phyloP scores from a whole-genome alignment of 371 early-diverging fungal genomes.

The Coemansia sp. region DNA sequence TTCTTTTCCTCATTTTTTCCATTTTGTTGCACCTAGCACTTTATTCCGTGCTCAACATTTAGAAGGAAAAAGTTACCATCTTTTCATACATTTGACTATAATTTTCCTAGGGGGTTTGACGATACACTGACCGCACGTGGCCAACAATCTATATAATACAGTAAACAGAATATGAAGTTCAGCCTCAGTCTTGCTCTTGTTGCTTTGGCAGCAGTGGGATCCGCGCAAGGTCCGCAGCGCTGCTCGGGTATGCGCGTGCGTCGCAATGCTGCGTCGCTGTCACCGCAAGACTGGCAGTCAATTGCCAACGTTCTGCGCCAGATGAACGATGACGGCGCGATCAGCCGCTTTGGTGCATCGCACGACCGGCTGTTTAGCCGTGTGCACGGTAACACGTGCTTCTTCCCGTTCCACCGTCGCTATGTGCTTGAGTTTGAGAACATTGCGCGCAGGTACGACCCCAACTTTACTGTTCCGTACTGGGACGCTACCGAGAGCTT shows the following conservation, averaged over 20 bases:
- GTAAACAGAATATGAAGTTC: slow-evolving; percentile 23
- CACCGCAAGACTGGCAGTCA: slow-evolving; percentile 44
- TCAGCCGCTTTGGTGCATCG: slow-evolving; percentile 33
- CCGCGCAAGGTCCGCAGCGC: slow-evolving; percentile 19
- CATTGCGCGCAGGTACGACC: slow-evolving; percentile 49
- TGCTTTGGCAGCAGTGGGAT: slow-evolving; percentile 24
- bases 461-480: slow-evolving; percentile 56
- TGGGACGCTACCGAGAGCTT: slow-evolving; percentile 52
- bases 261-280: slow-evolving; percentile 52
- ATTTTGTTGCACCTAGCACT: neutral
- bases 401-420: slow-evolving; percentile 55
- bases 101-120: neutral
- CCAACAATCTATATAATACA: neutral
- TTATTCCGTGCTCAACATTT: neutral
- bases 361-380: slow-evolving; percentile 34
- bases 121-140: neutral
- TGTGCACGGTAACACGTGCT: slow-evolving; percentile 40
- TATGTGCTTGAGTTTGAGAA: slow-evolving; percentile 50
- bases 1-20: neutral
- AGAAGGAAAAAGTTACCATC: neutral
- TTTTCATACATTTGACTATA: neutral
- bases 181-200: slow-evolving; percentile 22
- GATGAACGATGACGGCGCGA: slow-evolving; percentile 50
- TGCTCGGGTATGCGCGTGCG: slow-evolving; percentile 36
- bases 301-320: slow-evolving; percentile 22